These are phyloP conservation scores for Xylaria sp. DNA, from an alignment of 2,329 filamentous ascomycete genomes.

Conservation along the genomic window DNA sequence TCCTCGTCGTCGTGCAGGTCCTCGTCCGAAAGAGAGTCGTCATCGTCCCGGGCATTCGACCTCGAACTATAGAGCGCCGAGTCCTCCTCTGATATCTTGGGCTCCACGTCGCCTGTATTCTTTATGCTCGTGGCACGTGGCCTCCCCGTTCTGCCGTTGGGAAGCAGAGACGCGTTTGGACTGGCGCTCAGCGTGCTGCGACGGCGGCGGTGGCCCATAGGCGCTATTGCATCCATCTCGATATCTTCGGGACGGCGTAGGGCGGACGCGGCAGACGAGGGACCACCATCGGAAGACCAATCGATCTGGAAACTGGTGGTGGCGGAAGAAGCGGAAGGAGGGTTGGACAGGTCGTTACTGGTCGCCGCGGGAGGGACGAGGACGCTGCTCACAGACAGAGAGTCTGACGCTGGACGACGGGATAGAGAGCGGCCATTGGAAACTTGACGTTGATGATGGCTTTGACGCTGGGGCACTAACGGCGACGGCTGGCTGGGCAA, in stretches of 20 bases:
- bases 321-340: conserved; percentile 49
- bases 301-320: conserved; percentile 52
- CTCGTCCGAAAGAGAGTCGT: conserved; percentile 74
- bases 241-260: conserved; percentile 56
- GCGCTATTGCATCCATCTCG: conserved; percentile 66
- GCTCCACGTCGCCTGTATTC: conserved; percentile 53
- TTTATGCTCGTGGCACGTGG: conserved; percentile 47
- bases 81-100: conserved; percentile 61
- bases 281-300: conserved; percentile 47
- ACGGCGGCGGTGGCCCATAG: conserved; percentile 64
- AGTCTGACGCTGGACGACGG: conserved; percentile 20
- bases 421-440: conserved; percentile 41
- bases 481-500: conserved; percentile 44
- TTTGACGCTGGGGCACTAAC: conserved; percentile 36
- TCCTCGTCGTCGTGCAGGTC: conserved; percentile 88
- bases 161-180: conserved; percentile 43
- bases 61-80: conserved; percentile 42
- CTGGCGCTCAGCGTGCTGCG: conserved; percentile 65
- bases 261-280: conserved; percentile 41
- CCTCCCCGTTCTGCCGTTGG: conserved; percentile 41
- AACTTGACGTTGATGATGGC: conserved; percentile 37
- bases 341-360: conserved; percentile 45
- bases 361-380: conserved; percentile 28
- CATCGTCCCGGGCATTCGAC: conserved; percentile 51
- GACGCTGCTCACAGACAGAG: conserved; percentile 26